phyloP scores from a whole-genome alignment of 345 rosid species.

The Eucalyptus microcorys region DNA sequence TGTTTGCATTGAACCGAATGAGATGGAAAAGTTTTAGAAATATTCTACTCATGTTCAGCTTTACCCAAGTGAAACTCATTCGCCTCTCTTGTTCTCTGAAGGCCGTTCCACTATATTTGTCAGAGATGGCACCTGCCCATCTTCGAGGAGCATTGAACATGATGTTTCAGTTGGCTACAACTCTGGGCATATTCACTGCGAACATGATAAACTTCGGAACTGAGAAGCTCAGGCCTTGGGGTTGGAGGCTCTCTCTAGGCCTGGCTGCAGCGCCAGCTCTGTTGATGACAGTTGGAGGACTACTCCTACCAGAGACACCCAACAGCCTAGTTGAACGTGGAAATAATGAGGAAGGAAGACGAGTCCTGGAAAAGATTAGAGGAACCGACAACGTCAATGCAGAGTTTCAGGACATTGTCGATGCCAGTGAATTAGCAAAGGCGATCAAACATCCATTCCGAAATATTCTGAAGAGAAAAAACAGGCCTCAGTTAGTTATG shows the following conservation, averaged over 20 bases:
- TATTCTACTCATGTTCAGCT: background rate
- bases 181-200: slow-evolving; percentile 75
- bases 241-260: slow-evolving; percentile 97
- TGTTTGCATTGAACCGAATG: background rate
- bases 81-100: background rate
- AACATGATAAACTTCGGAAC: slow-evolving; percentile 92
- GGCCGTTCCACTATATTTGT: slow-evolving; percentile 84
- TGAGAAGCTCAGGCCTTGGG: slow-evolving; percentile 70
- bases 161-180: slow-evolving; percentile 94
- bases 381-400: slow-evolving; percentile 65
- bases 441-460: slow-evolving; percentile 78
- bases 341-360: slow-evolving; percentile 37
- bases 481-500: slow-evolving; percentile 80
- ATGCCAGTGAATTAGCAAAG: slow-evolving; percentile 81
- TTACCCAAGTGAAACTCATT: background rate
- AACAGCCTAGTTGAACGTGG: slow-evolving; percentile 83
- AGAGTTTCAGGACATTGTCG: slow-evolving; percentile 77
- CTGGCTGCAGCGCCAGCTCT: slow-evolving; percentile 74
- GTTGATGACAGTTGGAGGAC: slow-evolving; percentile 79
- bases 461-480: slow-evolving; percentile 56
- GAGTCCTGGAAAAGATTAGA: slow-evolving; percentile 57
- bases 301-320: slow-evolving; percentile 73
- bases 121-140: slow-evolving; percentile 95
- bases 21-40: background rate
- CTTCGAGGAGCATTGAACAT: slow-evolving; percentile 86